phyloP scores from a whole-genome alignment of 2,329 filamentous ascomycete species.

The Calonectria pseudoreteaudii region DNA sequence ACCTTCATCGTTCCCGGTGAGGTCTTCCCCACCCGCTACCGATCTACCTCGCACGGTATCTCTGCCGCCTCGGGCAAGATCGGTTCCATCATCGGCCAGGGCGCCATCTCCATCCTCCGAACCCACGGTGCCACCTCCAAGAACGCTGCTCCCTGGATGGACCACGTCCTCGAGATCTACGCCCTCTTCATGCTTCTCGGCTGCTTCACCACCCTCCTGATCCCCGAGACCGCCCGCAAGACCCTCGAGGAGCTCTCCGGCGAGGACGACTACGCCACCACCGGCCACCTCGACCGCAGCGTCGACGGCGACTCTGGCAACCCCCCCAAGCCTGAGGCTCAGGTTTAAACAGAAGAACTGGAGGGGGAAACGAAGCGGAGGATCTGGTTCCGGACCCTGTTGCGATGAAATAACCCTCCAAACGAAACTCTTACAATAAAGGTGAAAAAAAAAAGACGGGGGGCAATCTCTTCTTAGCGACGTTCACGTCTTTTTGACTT shows the following conservation, averaged over 20 bases:
- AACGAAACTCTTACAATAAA: constrained; percentile 4
- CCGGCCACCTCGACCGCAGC: neutral
- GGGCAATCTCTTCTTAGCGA: constrained; percentile 20
- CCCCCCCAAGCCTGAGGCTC: constrained; percentile 29
- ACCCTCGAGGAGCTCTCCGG: constrained; percentile 73
- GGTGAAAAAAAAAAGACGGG: constrained; percentile 12
- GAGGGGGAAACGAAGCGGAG: neutral
- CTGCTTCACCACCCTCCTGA: constrained; percentile 74
- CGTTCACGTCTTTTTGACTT: constrained; percentile 14
- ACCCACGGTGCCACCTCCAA: constrained; percentile 55
- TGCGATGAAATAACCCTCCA: neutral
- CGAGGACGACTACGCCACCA: constrained; percentile 48
- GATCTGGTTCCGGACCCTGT: neutral
- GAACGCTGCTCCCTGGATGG: constrained; percentile 72
- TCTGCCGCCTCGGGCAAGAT: constrained; percentile 67
- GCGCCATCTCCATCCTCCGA: constrained; percentile 67
- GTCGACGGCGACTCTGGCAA: constrained; percentile 27
- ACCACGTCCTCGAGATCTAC: constrained; percentile 81
- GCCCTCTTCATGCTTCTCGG: constrained; percentile 83
- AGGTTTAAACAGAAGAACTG: constrained; percentile 20
- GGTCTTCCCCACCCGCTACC: constrained; percentile 67
- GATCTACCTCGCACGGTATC: constrained; percentile 69
- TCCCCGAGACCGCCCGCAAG: constrained; percentile 80
- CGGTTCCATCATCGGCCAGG: constrained; percentile 68
- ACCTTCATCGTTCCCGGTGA: constrained; percentile 70